Evolutionary conservation across 805 yeast genomes (phyloP).

Genomic region (Candida rishiriensis): DNA sequence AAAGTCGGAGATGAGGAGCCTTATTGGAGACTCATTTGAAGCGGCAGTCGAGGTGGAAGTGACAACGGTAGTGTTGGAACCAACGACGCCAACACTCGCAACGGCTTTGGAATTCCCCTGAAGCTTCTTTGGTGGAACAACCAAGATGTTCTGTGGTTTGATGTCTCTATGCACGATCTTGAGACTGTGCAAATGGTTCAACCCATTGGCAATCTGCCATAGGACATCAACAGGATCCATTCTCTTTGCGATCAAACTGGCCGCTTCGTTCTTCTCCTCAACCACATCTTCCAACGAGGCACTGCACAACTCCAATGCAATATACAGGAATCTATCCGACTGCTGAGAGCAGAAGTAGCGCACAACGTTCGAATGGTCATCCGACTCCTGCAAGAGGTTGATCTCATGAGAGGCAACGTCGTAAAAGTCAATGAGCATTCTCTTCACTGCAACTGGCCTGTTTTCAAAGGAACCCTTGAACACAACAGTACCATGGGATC

Average conservation of each 20-base stretch:
- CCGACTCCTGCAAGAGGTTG: conserved; percentile 82
- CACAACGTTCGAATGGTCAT: conserved; percentile 93
- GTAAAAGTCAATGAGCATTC: conserved; percentile 89
- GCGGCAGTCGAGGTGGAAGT: conserved; percentile 1
- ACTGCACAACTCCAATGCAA: conserved; percentile 87
- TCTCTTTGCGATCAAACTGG: conserved; percentile 33
- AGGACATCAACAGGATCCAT: conserved; percentile 53
- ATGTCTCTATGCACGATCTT: conserved; percentile 93
- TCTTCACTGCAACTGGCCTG: conserved; percentile 92
- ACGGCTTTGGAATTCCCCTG: conserved; percentile 4
- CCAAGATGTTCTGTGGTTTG: conserved; percentile 89
- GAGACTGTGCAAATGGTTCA: conserved; percentile 79
- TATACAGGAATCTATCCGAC: conserved; percentile 80
- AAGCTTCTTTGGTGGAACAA: conserved; percentile 60
- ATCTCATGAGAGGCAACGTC: conserved; percentile 94
- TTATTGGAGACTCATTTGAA: conserved; percentile 37
- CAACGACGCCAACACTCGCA: not conserved
- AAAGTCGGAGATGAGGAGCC: conserved; percentile 88
- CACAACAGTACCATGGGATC: conserved; percentile 95
- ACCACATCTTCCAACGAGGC: conserved; percentile 85
- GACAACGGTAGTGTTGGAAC: conserved; percentile 10
- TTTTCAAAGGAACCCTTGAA: conserved; percentile 85
- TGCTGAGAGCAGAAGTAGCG: conserved; percentile 92
- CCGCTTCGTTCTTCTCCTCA: conserved; percentile 42
- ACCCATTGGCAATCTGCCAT: conserved; percentile 76